Evolutionary conservation across 306 rosid species (phyloP).

Genomic region (Quercus alba): DNA sequence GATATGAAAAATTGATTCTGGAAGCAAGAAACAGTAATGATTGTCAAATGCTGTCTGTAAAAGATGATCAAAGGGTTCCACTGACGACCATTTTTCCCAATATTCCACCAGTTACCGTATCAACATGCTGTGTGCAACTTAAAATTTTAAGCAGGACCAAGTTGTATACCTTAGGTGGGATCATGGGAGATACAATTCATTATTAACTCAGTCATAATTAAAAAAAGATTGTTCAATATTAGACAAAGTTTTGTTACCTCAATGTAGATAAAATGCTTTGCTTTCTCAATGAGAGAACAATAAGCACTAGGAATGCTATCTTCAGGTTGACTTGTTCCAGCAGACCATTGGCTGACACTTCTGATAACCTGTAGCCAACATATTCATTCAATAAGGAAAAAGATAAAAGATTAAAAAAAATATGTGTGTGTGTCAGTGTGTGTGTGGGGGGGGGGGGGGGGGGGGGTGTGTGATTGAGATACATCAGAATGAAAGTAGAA

Average conservation of each 20-base stretch:
- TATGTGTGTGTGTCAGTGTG: too few relatives aligned
- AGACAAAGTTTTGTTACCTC: constrained; percentile 49
- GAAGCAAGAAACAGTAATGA: constrained; percentile 18
- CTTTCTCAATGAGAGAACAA: constrained; percentile 89
- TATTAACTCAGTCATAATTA: background rate
- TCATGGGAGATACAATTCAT: background rate
- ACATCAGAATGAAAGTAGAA: background rate
- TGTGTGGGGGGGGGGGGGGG: too few relatives aligned
- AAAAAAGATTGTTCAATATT: background rate
- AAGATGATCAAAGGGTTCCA: background rate
- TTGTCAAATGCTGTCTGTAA: background rate
- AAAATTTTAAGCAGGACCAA: background rate
- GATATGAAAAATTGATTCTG: constrained; percentile 99
- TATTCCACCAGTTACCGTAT: background rate
- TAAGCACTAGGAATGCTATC: constrained; percentile 93
- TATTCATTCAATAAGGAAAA: background rate
- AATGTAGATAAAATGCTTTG: constrained; percentile 88
- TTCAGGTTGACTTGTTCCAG: constrained; percentile 95
- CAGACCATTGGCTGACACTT: constrained; percentile 98
- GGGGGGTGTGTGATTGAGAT: background rate
- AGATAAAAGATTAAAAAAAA: constrained; percentile 15
- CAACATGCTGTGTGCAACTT: background rate
- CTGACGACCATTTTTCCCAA: background rate
- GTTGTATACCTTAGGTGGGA: background rate
- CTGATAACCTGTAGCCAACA: constrained; percentile 58